phyloP scores from a whole-genome alignment of 2,329 filamentous ascomycete species.

The Pseudogymnoascus pannorum region DNA sequence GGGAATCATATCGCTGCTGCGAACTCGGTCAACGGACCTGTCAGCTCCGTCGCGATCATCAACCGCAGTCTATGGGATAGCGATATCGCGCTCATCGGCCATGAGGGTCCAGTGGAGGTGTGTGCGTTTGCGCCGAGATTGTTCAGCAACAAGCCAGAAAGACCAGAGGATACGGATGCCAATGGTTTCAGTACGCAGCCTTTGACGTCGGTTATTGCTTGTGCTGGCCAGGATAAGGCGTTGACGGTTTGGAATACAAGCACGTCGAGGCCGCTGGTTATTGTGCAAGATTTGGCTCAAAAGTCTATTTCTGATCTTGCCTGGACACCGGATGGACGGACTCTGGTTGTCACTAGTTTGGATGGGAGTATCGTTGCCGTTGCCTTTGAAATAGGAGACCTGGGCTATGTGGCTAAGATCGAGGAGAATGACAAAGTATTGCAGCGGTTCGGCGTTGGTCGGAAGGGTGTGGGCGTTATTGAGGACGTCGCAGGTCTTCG shows the following conservation, averaged over 20 bases:
- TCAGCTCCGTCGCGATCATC: slow-evolving; percentile 94
- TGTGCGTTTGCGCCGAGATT: slow-evolving; percentile 93
- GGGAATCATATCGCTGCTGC: slow-evolving; percentile 94
- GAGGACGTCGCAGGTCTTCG: slow-evolving; percentile 86
- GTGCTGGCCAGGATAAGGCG: slow-evolving; percentile 93
- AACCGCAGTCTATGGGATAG: slow-evolving; percentile 89
- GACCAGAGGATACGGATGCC: slow-evolving; percentile 41
- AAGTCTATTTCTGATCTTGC: slow-evolving; percentile 93
- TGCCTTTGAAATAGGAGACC: slow-evolving; percentile 76
- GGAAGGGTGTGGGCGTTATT: slow-evolving; percentile 82
- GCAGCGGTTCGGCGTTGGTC: slow-evolving; percentile 83
- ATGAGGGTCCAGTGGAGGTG: slow-evolving; percentile 94
- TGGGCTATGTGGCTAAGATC: slow-evolving; percentile 78
- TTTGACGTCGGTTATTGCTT: slow-evolving; percentile 88
- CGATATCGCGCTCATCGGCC: slow-evolving; percentile 94
- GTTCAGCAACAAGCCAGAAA: slow-evolving; percentile 63
- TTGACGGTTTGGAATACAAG: slow-evolving; percentile 97
- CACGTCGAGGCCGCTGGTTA: slow-evolving; percentile 81
- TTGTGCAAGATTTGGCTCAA: slow-evolving; percentile 77
- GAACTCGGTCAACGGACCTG: slow-evolving; percentile 94
- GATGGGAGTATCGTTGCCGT: slow-evolving; percentile 82
- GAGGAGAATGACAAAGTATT: slow-evolving; percentile 90
- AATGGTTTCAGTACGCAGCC: slow-evolving; percentile 40
- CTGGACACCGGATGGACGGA: slow-evolving; percentile 88
- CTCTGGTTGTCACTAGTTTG: slow-evolving; percentile 75